phyloP scores from a whole-genome alignment of 2,329 filamentous ascomycete genomes.

The Penicillium sp. region DNA sequence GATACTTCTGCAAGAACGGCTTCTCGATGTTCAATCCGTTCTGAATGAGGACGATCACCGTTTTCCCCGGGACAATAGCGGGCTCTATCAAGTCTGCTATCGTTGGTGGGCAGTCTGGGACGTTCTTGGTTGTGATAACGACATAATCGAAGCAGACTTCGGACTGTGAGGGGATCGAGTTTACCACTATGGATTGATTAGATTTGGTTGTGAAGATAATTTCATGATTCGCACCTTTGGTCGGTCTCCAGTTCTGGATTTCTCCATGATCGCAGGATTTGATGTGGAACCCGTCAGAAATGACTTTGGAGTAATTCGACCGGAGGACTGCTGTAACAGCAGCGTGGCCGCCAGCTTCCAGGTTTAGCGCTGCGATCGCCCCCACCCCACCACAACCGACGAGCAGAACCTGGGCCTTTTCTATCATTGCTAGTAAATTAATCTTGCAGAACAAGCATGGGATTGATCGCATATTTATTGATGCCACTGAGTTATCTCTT shows the following conservation, averaged over 20 bases:
- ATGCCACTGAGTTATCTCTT: too few relatives aligned
- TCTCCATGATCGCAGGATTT: conserved; percentile 6
- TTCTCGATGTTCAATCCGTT: conserved; percentile 65
- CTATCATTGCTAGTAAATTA: too few relatives aligned
- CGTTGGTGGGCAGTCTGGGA: too few relatives aligned
- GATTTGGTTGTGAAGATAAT: too few relatives aligned
- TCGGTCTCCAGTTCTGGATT: conserved; percentile 2
- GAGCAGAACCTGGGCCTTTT: too few relatives aligned
- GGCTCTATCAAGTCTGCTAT: conserved; percentile 48
- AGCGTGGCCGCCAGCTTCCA: conserved; percentile 55
- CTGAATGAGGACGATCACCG: conserved; percentile 59
- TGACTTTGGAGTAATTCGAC: conserved; percentile 52
- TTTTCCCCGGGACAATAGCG: conserved; percentile 53
- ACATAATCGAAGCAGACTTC: too few relatives aligned
- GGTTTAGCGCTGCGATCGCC: conserved; percentile 57
- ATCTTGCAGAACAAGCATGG: too few relatives aligned
- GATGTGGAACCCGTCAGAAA: conserved; percentile 2
- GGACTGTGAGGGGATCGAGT: too few relatives aligned
- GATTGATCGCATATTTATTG: too few relatives aligned
- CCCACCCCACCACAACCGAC: conserved; percentile 53
- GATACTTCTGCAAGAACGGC: conserved; percentile 53
- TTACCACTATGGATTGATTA: too few relatives aligned
- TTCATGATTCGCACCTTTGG: conserved; percentile 11
- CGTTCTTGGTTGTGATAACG: too few relatives aligned
- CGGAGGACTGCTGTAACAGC: conserved; percentile 57